Conservation (phyloP, 306 rosid species). For the Potentilla sterilis region DNA sequence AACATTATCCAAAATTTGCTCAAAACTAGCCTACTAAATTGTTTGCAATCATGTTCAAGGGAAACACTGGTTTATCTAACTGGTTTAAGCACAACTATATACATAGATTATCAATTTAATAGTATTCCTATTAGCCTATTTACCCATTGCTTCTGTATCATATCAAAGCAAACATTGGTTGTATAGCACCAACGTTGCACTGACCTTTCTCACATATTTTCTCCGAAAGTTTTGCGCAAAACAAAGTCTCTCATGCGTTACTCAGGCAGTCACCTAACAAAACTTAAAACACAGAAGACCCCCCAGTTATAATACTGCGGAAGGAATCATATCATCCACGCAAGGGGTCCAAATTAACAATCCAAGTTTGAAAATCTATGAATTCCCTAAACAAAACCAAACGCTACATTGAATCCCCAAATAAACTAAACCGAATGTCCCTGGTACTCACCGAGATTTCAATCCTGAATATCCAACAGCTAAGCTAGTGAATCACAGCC, state of each 20-base stretch:
- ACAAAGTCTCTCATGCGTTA: neutral
- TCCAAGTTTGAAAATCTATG: neutral
- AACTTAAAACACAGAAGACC: neutral
- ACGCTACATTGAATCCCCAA: neutral
- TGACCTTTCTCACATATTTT: neutral
- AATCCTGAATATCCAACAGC: neutral
- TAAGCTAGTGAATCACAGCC: neutral
- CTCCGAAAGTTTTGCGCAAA: neutral
- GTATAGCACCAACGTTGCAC: neutral
- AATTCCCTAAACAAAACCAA: neutral
- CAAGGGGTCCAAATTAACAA: neutral
- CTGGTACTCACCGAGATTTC: neutral
- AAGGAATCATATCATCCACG: neutral
- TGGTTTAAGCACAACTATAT: neutral
- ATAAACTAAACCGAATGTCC: neutral
- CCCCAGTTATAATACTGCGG: neutral
- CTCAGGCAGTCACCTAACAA: neutral
- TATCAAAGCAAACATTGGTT: neutral
- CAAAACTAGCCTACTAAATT: neutral
- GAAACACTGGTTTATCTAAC: neutral
- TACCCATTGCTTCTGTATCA: neutral
- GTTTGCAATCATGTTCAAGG: neutral
- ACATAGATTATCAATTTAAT: neutral
- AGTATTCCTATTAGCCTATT: neutral
- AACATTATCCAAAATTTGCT: neutral